Evolutionary conservation across 768 basidiomycete species (phyloP), one percentile per base, ranked within the genome.

Genomic region (Rhizopogon roseolus): DNA sequence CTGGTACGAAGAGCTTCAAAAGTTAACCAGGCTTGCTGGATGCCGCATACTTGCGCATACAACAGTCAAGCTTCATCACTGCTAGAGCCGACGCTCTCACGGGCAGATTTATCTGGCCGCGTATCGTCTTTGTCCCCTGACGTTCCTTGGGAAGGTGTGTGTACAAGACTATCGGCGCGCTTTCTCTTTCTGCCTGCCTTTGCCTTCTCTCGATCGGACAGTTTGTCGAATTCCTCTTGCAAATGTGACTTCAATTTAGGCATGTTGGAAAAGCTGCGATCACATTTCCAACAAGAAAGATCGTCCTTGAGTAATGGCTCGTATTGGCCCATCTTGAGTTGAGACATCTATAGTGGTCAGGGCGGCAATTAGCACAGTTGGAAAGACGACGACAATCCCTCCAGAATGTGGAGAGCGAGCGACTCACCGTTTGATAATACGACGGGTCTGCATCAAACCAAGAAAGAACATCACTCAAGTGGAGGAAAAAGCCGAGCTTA

Each of bases 401-500:
- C 34, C 34, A 13, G 13, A 3, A 13, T 36, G 22, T 17, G 52
- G 29, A 52, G 16, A 32, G 16, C n/a, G n/a, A 14, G 16, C 43
- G 11, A 72, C 80, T 53, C 59, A 86, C 85, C 37, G 68, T 69
- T 16, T 68, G 62, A 61, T 74, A 85, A 62, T 76, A 85, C 0
- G 79, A 77, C 1, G 78, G 73, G 16, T 78, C 81, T 13, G 81
- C 80, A 28, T 88, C 88, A 55, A 90, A 86, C 92, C 92, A 93
- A 2, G 79, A 76, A 41, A 90, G 71, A n/a, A 96, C 86, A 9
- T 91, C 83, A 49, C 83, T 76, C 16, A 94, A 70, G 56, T 84
- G 80, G 3, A 95, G 63, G 70, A 96, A 95, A 71, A 92, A 96
- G 1, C 90, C 92, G 17, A 81, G 74, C 45, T 81, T 81, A 0